Percentiles rank a stretch among this genome's conserved stretches.
These are phyloP conservation scores for Singerocomus inundabilis DNA, from an alignment of 1,284 basidiomycete genomes.

Conservation along the genomic window DNA sequence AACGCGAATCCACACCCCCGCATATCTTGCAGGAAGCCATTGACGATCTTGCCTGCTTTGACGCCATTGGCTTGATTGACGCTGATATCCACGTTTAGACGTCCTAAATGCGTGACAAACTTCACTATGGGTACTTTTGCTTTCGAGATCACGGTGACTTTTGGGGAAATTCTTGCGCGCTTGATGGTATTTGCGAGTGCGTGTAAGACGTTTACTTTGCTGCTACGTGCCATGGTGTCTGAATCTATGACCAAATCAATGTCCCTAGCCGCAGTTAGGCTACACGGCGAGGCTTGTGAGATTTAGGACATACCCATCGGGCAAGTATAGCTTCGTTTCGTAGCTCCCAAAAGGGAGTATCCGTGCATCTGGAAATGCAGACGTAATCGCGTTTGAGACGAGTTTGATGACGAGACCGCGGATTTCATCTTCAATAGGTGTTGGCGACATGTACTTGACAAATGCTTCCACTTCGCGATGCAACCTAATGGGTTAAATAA, in stretches of 20 bases:
- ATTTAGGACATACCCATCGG: constrained; percentile 69
- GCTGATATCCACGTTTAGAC: constrained; percentile 87
- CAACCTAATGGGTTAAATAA: constrained; percentile 48
- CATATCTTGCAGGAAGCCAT: constrained; percentile 73
- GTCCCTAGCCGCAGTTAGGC: constrained; percentile 46
- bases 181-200: constrained; percentile 65
- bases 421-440: constrained; percentile 80
- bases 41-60: constrained; percentile 78
- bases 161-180: constrained; percentile 55
- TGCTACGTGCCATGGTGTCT: constrained; percentile 58
- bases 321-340: constrained; percentile 93
- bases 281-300: not conserved
- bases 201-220: constrained; percentile 58
- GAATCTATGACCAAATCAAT: constrained; percentile 78
- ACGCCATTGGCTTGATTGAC: constrained; percentile 89
- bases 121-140: constrained; percentile 95
- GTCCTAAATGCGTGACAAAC: constrained; percentile 77
- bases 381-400: constrained; percentile 66
- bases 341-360: constrained; percentile 92
- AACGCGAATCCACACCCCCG: constrained; percentile 59
- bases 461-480: constrained; percentile 86
- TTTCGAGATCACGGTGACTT: constrained; percentile 83
- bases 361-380: constrained; percentile 75
- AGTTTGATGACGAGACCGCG: constrained; percentile 75
- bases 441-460: constrained; percentile 85